phyloP scores from a whole-genome alignment of 139 green algal species.

The Closterium sp. region DNA sequence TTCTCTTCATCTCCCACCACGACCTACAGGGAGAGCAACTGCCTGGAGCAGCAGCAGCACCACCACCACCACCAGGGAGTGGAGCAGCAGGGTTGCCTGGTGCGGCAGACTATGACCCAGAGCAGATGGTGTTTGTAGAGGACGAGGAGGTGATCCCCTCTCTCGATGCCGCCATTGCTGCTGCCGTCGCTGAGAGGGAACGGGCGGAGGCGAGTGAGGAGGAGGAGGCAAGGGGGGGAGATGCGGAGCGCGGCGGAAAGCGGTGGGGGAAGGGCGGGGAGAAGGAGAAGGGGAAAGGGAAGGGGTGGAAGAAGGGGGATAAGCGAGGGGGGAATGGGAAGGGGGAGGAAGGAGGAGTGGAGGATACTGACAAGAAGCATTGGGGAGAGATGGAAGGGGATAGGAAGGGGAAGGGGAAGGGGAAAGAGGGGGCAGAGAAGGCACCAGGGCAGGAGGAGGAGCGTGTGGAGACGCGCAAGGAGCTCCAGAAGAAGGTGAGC shows the following conservation, averaged over 20 bases:
- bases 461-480: not conserved
- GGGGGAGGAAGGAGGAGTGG: conserved; percentile 3
- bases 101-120: conserved; percentile 47
- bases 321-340: not conserved
- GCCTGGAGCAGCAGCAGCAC: not conserved
- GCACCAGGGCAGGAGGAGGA: not conserved
- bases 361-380: not conserved
- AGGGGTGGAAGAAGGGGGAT: conserved; percentile 10
- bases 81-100: not conserved
- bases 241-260: not conserved
- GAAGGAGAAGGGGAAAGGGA: not conserved
- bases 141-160: conserved; percentile 65
- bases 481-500: not conserved
- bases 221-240: conserved; percentile 24
- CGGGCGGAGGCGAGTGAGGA: conserved; percentile 21
- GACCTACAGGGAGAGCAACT: not conserved
- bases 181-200: not conserved
- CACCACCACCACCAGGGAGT: not conserved
- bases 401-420: not conserved
- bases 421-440: not conserved
- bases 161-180: conserved; percentile 16
- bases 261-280: conserved; percentile 2
- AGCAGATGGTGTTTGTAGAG: conserved; percentile 66
- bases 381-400: not conserved
- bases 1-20: too few relatives aligned